A percentile compares a stretch with the other conserved stretches of the same genome.
Evolutionary conservation across 352 stramenopile genomes (phyloP).

Genomic region (Globisporangium cederbergense): DNA sequence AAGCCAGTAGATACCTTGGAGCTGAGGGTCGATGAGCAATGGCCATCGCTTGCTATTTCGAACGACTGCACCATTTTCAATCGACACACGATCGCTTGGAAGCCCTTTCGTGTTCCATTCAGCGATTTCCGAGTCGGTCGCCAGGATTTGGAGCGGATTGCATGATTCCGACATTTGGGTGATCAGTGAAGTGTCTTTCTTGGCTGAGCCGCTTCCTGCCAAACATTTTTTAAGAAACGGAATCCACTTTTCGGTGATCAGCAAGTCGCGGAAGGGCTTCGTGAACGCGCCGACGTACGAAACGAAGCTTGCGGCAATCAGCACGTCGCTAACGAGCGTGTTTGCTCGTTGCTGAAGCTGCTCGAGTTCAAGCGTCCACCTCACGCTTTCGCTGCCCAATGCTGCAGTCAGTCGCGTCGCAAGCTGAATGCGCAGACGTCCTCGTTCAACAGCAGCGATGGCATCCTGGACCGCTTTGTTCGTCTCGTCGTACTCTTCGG

Average conservation of each 20-base stretch:
- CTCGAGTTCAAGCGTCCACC: constrained; percentile 86
- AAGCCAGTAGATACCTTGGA: constrained; percentile 89
- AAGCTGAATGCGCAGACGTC: constrained; percentile 88
- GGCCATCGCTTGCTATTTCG: constrained; percentile 78
- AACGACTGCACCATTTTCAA: constrained; percentile 90
- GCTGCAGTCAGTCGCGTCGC: constrained; percentile 89
- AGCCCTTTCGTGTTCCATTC: constrained; percentile 85
- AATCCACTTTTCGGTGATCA: constrained; percentile 86
- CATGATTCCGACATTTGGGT: constrained; percentile 32
- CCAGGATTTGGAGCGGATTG: constrained; percentile 71
- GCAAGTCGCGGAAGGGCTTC: constrained; percentile 86
- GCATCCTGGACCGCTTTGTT: constrained; percentile 90
- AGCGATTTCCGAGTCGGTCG: constrained; percentile 72
- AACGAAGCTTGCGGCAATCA: constrained; percentile 91
- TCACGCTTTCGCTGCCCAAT: constrained; percentile 91
- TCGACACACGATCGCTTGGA: constrained; percentile 85
- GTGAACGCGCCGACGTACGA: constrained; percentile 94
- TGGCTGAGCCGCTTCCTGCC: constrained; percentile 5
- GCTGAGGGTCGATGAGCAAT: constrained; percentile 89
- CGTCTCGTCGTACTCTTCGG: constrained; percentile 81
- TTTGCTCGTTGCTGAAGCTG: constrained; percentile 68
- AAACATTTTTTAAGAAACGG: constrained; percentile 79
- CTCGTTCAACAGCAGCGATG: constrained; percentile 80
- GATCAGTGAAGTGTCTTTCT: constrained; percentile 20
- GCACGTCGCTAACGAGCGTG: constrained; percentile 86